Evolutionary conservation across 352 stramenopile genomes (phyloP), one percentile per base, ranked within the genome.

Genomic region (Pythium sukuiense): DNA sequence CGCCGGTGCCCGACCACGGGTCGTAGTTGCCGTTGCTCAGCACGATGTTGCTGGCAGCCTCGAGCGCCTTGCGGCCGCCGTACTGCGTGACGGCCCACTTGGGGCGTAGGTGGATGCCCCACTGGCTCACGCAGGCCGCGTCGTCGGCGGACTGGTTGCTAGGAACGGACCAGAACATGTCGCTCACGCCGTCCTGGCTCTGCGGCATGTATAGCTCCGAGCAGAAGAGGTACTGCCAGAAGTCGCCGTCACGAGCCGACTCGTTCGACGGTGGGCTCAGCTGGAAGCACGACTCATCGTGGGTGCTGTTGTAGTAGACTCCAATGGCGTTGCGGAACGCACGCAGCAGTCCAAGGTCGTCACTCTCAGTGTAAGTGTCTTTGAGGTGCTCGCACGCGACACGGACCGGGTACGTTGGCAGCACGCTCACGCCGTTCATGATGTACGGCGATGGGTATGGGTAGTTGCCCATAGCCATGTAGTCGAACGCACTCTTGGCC

Each of bases 401-500:
- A 26, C 87, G 83, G 39, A 95, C 70, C 1, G 91, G 90, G 73
- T 87, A 97, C 13, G 88, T 73, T 2, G 90, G 91, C 20, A 97
- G 72, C 20, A 72, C 56, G n/a, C 65, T 70, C 6, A 61, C 39
- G 18, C 79, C 82, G 54, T 84, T 87, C n/a, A 81, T 72, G n/a
- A 97, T 93, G 74, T 97, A 99, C 12, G 80, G 85, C n/a, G 89
- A 97, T 26, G 94, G 87, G 76, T 98, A 99, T 9, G 97, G 97
- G 73, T 97, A 99, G 75, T 98, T 97, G 35, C 95, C 96, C 90
- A 98, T 98, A 16, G 94, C 93, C 79, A 99, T 81, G 76, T 90
- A 94, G 76, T 95, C 95, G 61, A 91, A 98, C 8, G 89, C 85
- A 8, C 76, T 83, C 62, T 88, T 87, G 50, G 75, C 72, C 81